These are phyloP conservation scores for Clarireedia hainanense DNA, from an alignment of 2,329 filamentous ascomycete genomes.

Conservation along the genomic window DNA sequence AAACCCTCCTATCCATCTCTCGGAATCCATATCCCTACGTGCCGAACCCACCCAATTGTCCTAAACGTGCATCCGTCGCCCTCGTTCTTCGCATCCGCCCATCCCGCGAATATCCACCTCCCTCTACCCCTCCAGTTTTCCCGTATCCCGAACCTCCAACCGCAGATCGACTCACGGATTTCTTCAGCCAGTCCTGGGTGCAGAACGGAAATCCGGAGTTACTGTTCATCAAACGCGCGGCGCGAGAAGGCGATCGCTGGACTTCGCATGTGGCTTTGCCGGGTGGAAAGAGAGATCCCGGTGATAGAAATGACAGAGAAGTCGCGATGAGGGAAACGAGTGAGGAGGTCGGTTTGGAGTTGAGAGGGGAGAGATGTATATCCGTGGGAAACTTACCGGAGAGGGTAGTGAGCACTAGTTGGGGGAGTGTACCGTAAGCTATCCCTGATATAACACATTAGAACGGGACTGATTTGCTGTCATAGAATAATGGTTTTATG, in stretches of 20 bases:
- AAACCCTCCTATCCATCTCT: conserved; percentile 29
- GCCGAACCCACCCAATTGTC: conserved; percentile 33
- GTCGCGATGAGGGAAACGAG: conserved; percentile 56
- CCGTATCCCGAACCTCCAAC: conserved; percentile 16
- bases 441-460: background rate
- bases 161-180: conserved; percentile 34
- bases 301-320: conserved; percentile 53
- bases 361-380: conserved; percentile 39
- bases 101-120: conserved; percentile 45
- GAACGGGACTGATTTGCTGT: background rate
- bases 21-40: conserved; percentile 40
- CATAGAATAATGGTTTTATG: conserved; percentile 59
- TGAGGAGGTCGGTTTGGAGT: conserved; percentile 59
- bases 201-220: conserved; percentile 57
- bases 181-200: conserved; percentile 59
- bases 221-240: conserved; percentile 64
- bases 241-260: conserved; percentile 59
- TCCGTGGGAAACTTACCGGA: conserved; percentile 56
- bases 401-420: conserved; percentile 56
- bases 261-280: conserved; percentile 62
- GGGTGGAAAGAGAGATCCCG: conserved; percentile 57
- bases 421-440: conserved; percentile 54
- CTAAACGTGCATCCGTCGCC: conserved; percentile 53
- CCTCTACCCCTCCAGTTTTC: conserved; percentile 15
- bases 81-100: conserved; percentile 56